Evolutionary conservation across 306 rosid species (phyloP).

Genomic region (Glycine latifolia): DNA sequence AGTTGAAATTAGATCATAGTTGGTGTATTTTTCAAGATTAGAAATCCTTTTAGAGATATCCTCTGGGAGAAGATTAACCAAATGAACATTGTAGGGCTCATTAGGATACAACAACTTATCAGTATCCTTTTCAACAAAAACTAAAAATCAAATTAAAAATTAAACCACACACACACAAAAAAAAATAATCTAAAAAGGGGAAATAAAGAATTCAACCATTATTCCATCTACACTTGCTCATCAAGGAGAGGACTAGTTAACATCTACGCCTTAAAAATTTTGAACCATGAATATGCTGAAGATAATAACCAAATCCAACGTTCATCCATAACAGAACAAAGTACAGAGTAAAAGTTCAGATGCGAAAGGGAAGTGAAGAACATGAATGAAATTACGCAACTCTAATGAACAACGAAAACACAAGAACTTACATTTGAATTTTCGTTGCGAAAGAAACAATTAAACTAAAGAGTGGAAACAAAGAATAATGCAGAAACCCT

Average conservation of each 20-base stretch:
- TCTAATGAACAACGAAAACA: neutral
- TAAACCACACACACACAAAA: neutral
- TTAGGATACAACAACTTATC: constrained; percentile 23
- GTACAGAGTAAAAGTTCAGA: neutral
- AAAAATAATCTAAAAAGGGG: neutral
- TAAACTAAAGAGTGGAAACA: neutral
- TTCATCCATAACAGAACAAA: neutral
- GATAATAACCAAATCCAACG: neutral
- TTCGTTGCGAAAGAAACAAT: neutral
- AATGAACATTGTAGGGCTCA: too few relatives aligned
- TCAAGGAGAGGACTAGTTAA: neutral
- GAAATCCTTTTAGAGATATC: too few relatives aligned
- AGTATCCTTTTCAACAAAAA: constrained; percentile 20
- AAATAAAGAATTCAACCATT: neutral
- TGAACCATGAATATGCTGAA: neutral
- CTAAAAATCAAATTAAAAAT: neutral
- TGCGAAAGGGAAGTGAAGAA: neutral
- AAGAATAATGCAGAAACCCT: constrained; percentile 27
- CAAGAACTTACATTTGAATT: neutral
- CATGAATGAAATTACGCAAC: neutral
- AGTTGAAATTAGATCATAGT: too few relatives aligned
- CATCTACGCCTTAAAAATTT: constrained; percentile 1
- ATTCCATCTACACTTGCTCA: neutral
- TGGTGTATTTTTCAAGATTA: too few relatives aligned
- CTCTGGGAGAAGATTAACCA: too few relatives aligned